Conservation (phyloP, 2,329 filamentous ascomycete genomes). For the Ophiostoma tasmaniense region DNA sequence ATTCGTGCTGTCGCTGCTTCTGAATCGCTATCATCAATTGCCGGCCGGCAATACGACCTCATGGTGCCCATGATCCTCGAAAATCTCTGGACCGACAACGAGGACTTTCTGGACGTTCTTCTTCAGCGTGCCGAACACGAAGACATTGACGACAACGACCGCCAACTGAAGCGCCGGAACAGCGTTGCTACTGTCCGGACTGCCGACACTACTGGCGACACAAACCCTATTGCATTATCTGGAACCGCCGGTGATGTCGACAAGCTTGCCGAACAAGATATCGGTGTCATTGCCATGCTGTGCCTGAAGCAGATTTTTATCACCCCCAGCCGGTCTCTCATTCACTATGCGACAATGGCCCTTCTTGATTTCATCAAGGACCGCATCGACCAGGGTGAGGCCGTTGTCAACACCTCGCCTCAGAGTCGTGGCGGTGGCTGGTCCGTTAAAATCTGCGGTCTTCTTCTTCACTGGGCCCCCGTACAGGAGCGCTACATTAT, state of each 20-base stretch:
- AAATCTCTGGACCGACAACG: constrained; percentile 71
- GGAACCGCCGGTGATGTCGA: constrained; percentile 82
- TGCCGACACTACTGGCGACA: constrained; percentile 52
- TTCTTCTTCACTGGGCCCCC: constrained; percentile 78
- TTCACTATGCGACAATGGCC: constrained; percentile 65
- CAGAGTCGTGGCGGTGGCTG: constrained; percentile 51
- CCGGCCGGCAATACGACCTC: constrained; percentile 65
- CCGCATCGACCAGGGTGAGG: constrained; percentile 43
- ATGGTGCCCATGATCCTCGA: constrained; percentile 79
- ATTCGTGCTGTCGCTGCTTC: constrained; percentile 74
- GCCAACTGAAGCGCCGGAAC: constrained; percentile 56
- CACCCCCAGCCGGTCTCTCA: constrained; percentile 71
- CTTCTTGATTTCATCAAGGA: constrained; percentile 67
- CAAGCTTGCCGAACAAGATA: constrained; percentile 80
- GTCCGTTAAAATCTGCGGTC: constrained; percentile 73
- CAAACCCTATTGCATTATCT: constrained; percentile 63
- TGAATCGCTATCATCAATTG: constrained; percentile 67
- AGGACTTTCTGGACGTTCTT: constrained; percentile 60
- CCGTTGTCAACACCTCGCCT: constrained; percentile 39
- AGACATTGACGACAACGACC: constrained; percentile 60
- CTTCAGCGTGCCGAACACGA: constrained; percentile 58
- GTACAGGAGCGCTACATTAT: constrained; percentile 93
- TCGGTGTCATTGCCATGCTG: constrained; percentile 72
- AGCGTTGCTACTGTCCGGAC: constrained; percentile 74
- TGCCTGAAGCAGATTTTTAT: constrained; percentile 82